Evolutionary conservation across 768 basidiomycete species (phyloP).

Genomic region (Asterophora lycoperdoides): DNA sequence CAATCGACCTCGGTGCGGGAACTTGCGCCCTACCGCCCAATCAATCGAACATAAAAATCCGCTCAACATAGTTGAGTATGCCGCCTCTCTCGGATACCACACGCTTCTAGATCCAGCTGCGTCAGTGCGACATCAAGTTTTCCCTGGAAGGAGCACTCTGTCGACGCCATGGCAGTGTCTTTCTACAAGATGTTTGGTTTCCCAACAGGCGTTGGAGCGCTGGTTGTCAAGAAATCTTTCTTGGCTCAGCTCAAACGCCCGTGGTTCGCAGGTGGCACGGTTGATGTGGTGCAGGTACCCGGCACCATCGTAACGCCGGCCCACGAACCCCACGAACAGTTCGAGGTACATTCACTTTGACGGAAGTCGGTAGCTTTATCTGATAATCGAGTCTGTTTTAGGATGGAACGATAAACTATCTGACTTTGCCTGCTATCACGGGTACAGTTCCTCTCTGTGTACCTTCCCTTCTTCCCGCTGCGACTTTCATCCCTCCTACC

Average conservation of each 20-base stretch:
- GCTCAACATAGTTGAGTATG: conserved; percentile 59
- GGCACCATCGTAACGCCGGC: conserved; percentile 63
- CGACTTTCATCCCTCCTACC: conserved; percentile 68
- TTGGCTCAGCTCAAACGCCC: conserved; percentile 57
- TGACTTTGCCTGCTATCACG: conserved; percentile 72
- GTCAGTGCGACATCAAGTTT: conserved; percentile 64
- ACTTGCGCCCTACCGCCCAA: conserved; percentile 58
- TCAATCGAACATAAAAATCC: conserved; percentile 83
- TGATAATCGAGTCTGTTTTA: conserved; percentile 24
- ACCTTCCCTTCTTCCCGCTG: conserved; percentile 74
- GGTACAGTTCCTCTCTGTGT: conserved; percentile 75
- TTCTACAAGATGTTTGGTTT: conserved; percentile 93
- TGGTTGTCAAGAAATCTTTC: conserved; percentile 70
- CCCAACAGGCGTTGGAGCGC: conserved; percentile 79
- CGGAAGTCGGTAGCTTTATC: not conserved
- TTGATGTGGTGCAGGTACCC: conserved; percentile 80
- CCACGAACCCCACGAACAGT: conserved; percentile 60
- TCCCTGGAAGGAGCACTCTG: conserved; percentile 58
- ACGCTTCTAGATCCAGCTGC: conserved; percentile 83
- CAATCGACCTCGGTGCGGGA: conserved; percentile 41
- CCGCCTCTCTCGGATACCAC: conserved; percentile 63
- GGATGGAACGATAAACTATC: conserved; percentile 86
- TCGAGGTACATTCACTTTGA: conserved; percentile 54
- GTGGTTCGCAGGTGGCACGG: conserved; percentile 84
- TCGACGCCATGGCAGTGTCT: conserved; percentile 79